Evolutionary conservation across 495 filamentous ascomycete genomes (phyloP).

Genomic region (Thermothielavioides terrestris): DNA sequence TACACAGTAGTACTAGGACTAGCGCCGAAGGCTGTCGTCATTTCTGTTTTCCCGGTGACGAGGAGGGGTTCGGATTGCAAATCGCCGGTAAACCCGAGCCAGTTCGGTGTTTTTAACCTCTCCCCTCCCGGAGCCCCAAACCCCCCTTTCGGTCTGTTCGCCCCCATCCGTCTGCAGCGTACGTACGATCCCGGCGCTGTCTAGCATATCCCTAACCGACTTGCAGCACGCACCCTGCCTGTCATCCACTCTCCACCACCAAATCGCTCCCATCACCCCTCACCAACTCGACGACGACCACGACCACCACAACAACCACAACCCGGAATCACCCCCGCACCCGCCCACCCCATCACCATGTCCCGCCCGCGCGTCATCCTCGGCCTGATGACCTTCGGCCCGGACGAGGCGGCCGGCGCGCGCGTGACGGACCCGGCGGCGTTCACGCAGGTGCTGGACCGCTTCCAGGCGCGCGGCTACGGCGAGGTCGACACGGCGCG

Average conservation of each 20-base stretch:
- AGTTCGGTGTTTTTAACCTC: too few relatives aligned
- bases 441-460: slow-evolving; percentile 55
- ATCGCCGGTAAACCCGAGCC: too few relatives aligned
- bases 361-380: slow-evolving; percentile 48
- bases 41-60: not conserved
- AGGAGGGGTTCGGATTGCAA: too few relatives aligned
- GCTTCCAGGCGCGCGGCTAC: slow-evolving; percentile 65
- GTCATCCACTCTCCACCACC: not conserved
- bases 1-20: too few relatives aligned
- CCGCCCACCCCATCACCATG: slow-evolving; percentile 15
- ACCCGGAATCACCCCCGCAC: not conserved
- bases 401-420: slow-evolving; percentile 47
- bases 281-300: too few relatives aligned
- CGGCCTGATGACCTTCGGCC: slow-evolving; percentile 55
- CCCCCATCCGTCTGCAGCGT: too few relatives aligned
- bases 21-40: not conserved
- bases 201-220: too few relatives aligned
- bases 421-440: slow-evolving; percentile 61
- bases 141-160: too few relatives aligned
- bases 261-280: slow-evolving; percentile 1
- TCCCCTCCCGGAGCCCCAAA: too few relatives aligned
- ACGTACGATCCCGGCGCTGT: too few relatives aligned
- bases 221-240: not conserved
- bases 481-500: slow-evolving; percentile 76
- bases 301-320: not conserved